These are phyloP conservation scores for Spergularia marina DNA, from an alignment of 148 eudicot genomes.

Conservation along the genomic window DNA sequence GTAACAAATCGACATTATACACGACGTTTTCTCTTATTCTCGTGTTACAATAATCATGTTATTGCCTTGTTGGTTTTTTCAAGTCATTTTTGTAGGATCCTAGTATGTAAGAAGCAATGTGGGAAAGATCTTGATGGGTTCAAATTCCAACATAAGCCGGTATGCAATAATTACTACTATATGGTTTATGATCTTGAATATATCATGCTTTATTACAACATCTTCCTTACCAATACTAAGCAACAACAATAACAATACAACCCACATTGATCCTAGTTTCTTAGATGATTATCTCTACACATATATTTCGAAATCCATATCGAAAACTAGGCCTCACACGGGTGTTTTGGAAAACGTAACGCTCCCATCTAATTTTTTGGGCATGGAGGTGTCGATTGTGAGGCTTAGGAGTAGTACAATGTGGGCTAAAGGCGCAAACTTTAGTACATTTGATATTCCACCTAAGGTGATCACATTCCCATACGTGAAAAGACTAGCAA, in stretches of 20 bases:
- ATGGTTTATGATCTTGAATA: constrained; percentile 27
- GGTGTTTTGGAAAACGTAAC: constrained; percentile 53
- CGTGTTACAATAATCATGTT: too few species aligned
- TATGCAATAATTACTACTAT: constrained; percentile 23
- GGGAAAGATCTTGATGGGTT: constrained; percentile 53
- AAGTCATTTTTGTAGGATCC: neutral
- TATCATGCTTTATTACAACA: constrained; percentile 19
- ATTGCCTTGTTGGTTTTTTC: neutral
- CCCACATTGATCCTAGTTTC: constrained; percentile 12
- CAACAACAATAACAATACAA: neutral
- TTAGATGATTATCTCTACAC: constrained; percentile 45
- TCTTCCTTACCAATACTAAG: constrained; percentile 6
- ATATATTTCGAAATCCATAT: constrained; percentile 25
- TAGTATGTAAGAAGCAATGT: constrained; percentile 24
- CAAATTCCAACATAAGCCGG: constrained; percentile 23
- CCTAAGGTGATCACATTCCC: constrained; percentile 41
- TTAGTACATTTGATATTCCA: constrained; percentile 51
- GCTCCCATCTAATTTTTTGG: constrained; percentile 57
- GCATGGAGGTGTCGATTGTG: constrained; percentile 45
- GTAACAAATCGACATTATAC: neutral
- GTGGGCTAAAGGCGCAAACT: constrained; percentile 46
- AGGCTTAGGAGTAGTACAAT: constrained; percentile 44
- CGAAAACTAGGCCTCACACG: constrained; percentile 28
- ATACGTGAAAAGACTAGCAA: constrained; percentile 43
- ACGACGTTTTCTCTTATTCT: too few species aligned